A percentile compares a stretch with the other conserved stretches of the same genome.
phyloP scores from a whole-genome alignment of 1,284 basidiomycete species.

The Irpex sp. region DNA sequence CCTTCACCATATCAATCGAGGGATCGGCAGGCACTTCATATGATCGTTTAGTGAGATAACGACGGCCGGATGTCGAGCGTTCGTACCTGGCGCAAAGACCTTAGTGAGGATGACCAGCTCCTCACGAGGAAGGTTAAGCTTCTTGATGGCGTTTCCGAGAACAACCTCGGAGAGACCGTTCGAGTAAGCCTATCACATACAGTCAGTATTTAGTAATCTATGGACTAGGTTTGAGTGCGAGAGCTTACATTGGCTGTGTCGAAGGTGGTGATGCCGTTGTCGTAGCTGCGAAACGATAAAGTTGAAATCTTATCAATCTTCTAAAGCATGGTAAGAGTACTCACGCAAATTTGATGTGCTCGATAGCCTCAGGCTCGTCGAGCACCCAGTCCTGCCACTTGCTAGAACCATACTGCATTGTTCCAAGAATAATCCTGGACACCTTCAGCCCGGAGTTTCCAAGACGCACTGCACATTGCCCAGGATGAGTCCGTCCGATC shows the following conservation, averaged over 20 bases:
- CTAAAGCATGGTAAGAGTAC: constrained; percentile 9
- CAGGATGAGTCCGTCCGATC: neutral
- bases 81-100: constrained; percentile 20
- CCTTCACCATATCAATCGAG: constrained; percentile 31
- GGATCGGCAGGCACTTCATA: constrained; percentile 29
- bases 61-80: neutral
- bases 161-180: constrained; percentile 51
- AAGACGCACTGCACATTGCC: constrained; percentile 30
- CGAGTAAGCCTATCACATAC: constrained; percentile 23
- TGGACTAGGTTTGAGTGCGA: constrained; percentile 4
- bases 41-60: neutral
- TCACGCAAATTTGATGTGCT: constrained; percentile 36
- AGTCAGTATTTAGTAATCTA: neutral
- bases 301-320: neutral
- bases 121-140: constrained; percentile 50
- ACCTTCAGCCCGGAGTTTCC: constrained; percentile 45
- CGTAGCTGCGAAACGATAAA: constrained; percentile 4
- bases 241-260: constrained; percentile 42
- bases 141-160: constrained; percentile 57
- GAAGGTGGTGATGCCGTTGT: constrained; percentile 45
- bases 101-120: constrained; percentile 58
- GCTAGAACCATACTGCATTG: constrained; percentile 40
- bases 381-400: constrained; percentile 37
- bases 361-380: constrained; percentile 35
- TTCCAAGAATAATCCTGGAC: constrained; percentile 39